phyloP scores from a whole-genome alignment of 768 basidiomycete genomes.

The Phaeolepiota aurea region DNA sequence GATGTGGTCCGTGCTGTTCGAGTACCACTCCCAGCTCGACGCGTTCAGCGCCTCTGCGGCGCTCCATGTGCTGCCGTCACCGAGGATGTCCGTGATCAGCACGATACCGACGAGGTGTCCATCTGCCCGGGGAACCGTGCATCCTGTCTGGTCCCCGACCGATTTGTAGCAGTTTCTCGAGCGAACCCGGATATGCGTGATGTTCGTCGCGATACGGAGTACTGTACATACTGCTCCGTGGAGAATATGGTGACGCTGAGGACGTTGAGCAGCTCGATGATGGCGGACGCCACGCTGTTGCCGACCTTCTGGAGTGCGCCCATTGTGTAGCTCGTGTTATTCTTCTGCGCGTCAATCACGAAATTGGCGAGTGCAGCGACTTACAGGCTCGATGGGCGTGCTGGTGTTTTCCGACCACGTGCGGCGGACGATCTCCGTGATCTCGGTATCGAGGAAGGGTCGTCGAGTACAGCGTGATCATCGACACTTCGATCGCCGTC shows the following conservation, averaged over 20 bases:
- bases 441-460: constrained; percentile 4
- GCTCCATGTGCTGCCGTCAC: constrained; percentile 5
- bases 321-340: constrained; percentile 4
- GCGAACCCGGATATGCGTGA: constrained; percentile 5
- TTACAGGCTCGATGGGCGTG: constrained; percentile 4
- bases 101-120: constrained; percentile 5
- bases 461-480: constrained; percentile 3
- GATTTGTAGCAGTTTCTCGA: constrained; percentile 5
- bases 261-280: constrained; percentile 6
- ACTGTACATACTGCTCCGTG: constrained; percentile 1
- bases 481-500: constrained; percentile 5
- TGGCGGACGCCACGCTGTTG: constrained; percentile 3
- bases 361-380: constrained; percentile 4
- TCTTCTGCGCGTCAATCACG: constrained; percentile 4
- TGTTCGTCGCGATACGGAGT: constrained; percentile 5
- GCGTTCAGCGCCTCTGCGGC: constrained; percentile 2
- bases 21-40: constrained; percentile 5
- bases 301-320: constrained; percentile 6
- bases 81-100: constrained; percentile 5
- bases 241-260: constrained; percentile 1
- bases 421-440: constrained; percentile 6
- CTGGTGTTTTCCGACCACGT: constrained; percentile 5
- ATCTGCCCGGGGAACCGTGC: constrained; percentile 6
- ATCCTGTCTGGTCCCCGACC: constrained; percentile 1
- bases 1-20: constrained; percentile 1